phyloP scores from a whole-genome alignment of 305 asterid genomes.

The Plantago rigida region DNA sequence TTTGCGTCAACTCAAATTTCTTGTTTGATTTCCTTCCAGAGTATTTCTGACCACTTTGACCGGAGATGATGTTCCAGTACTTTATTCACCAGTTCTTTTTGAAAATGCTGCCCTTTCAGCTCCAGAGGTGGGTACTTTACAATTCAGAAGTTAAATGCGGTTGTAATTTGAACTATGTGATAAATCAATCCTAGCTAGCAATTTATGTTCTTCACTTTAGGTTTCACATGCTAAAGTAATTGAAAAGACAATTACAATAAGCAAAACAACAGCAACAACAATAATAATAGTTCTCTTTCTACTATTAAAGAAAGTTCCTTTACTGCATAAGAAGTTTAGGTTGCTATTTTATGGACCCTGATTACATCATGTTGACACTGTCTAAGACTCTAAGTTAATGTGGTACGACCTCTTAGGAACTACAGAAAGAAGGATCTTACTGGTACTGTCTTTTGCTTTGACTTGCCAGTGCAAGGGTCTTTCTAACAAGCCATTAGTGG shows the following conservation, averaged over 20 bases:
- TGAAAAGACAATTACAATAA: not conserved
- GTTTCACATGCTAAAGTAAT: slow-evolving; percentile 8
- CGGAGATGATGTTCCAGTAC: slow-evolving; percentile 71
- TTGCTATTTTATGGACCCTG: too few relatives aligned
- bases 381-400: too few relatives aligned
- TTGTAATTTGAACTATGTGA: too few relatives aligned
- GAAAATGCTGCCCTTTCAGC: slow-evolving; percentile 63
- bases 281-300: not conserved
- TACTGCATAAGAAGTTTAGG: not conserved
- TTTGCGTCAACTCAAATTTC: slow-evolving; percentile 18
- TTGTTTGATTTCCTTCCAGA: slow-evolving; percentile 40
- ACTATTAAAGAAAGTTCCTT: not conserved
- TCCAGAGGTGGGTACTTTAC: slow-evolving; percentile 60
- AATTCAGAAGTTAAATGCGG: not conserved
- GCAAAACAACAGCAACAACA: not conserved
- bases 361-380: too few relatives aligned
- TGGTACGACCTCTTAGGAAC: too few relatives aligned
- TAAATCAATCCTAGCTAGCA: too few relatives aligned
- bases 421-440: too few relatives aligned
- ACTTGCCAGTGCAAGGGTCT: too few relatives aligned
- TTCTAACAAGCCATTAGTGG: too few relatives aligned
- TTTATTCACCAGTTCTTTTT: slow-evolving; percentile 73
- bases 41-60: slow-evolving; percentile 45
- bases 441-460: too few relatives aligned
- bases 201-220: slow-evolving; percentile 2